phyloP scores from a whole-genome alignment of 805 yeast genomes.

The Debaryomyces hansenii region DNA sequence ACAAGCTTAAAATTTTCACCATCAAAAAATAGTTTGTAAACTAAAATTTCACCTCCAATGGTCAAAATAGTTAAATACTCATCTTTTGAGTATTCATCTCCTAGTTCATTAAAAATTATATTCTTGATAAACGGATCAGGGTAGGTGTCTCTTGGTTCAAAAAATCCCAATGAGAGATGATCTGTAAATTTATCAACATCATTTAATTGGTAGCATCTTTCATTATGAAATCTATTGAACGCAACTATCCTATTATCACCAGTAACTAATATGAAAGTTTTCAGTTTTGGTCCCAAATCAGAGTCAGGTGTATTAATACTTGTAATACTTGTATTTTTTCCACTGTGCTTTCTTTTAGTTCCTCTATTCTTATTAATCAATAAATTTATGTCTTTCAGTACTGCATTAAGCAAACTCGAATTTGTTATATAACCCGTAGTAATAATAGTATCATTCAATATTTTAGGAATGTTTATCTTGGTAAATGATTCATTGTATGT shows the following conservation, averaged over 20 bases:
- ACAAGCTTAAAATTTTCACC: conserved; percentile 41
- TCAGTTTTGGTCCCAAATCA: conserved; percentile 28
- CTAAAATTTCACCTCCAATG: conserved; percentile 74
- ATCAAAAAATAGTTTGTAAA: conserved; percentile 60
- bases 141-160: conserved; percentile 50
- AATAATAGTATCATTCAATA: conserved; percentile 50
- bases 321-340: conserved; percentile 3
- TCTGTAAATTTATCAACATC: conserved; percentile 49
- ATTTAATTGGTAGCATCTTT: conserved; percentile 53
- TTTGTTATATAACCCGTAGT: conserved; percentile 68
- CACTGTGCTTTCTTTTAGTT: conserved; percentile 28
- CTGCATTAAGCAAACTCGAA: conserved; percentile 34
- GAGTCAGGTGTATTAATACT: conserved; percentile 3
- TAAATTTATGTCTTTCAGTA: conserved; percentile 27
- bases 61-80: conserved; percentile 73
- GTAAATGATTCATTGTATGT: conserved; percentile 36
- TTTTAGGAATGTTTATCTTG: conserved; percentile 39
- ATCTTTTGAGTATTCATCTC: conserved; percentile 53
- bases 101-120: conserved; percentile 60
- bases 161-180: conserved; percentile 41
- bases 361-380: conserved; percentile 25
- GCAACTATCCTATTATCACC: conserved; percentile 74
- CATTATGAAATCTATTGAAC: conserved; percentile 55
- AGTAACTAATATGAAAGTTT: conserved; percentile 63
- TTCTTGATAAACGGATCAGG: conserved; percentile 79